Evolutionary conservation across 257 asterid species (phyloP).

Genomic region (Prunella vulgaris): DNA sequence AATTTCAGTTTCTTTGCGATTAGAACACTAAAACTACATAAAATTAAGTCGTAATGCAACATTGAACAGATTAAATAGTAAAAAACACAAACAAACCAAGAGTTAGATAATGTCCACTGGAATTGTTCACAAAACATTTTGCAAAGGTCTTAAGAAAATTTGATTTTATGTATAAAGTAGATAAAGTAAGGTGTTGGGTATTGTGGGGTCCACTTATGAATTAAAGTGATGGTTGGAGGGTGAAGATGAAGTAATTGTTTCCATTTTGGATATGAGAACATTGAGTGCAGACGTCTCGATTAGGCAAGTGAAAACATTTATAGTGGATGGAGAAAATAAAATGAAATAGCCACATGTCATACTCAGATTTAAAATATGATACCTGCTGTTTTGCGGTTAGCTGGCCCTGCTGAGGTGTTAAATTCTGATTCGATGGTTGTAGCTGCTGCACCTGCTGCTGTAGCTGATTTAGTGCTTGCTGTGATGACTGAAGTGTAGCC

Average conservation of each 20-base stretch:
- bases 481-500: constrained; percentile 90
- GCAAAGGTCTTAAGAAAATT: too few species aligned
- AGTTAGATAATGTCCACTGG: not conserved
- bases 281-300: too few species aligned
- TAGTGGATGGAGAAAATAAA: not conserved
- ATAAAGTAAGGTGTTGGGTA: too few species aligned
- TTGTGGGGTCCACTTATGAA: too few species aligned
- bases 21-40: not conserved
- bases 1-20: not conserved
- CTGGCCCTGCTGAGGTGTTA: constrained; percentile 51
- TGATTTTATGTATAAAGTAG: too few species aligned
- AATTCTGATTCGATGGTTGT: constrained; percentile 64
- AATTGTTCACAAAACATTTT: too few species aligned
- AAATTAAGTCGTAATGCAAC: not conserved
- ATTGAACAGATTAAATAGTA: not conserved
- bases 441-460: constrained; percentile 86
- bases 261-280: too few species aligned
- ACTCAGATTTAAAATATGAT: constrained; percentile 5
- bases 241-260: too few species aligned
- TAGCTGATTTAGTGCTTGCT: constrained; percentile 77
- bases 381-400: constrained; percentile 68
- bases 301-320: too few species aligned
- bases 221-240: too few species aligned
- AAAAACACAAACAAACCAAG: not conserved
- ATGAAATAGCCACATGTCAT: not conserved